These are phyloP conservation scores for Blastobotrys serpentis DNA, from an alignment of 1,139 yeast species.

Conservation along the genomic window DNA sequence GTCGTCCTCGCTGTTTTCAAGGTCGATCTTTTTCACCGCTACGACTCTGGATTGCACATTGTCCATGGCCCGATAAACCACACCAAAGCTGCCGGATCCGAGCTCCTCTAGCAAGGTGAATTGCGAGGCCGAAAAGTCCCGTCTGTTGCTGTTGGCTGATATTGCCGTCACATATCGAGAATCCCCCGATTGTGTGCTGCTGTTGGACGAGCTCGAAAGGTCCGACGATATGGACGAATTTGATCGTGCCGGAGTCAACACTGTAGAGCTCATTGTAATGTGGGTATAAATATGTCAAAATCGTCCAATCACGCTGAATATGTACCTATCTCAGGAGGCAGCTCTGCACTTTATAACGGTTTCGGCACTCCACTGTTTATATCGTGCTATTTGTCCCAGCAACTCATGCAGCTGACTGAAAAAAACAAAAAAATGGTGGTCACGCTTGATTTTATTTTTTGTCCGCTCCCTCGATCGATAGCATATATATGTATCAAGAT, in stretches of 20 bases:
- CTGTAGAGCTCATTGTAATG: background rate
- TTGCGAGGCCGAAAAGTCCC: constrained; percentile 46
- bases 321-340: constrained; percentile 3
- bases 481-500: too few species aligned
- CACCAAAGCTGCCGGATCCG: constrained; percentile 88
- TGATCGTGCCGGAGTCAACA: constrained; percentile 4
- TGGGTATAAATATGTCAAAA: background rate
- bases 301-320: background rate
- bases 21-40: constrained; percentile 51
- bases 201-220: background rate
- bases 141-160: constrained; percentile 21
- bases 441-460: background rate
- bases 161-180: constrained; percentile 7
- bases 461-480: too few species aligned
- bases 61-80: constrained; percentile 73
- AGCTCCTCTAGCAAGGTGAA: constrained; percentile 70
- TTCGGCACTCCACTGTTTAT: background rate
- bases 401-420: background rate
- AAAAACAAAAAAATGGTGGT: too few species aligned
- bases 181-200: constrained; percentile 9
- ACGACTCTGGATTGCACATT: constrained; percentile 29
- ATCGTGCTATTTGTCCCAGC: background rate
- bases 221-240: constrained; percentile 9
- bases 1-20: constrained; percentile 74
- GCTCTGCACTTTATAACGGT: constrained; percentile 3